Evolutionary conservation across 2,329 filamentous ascomycete species (phyloP).

Genomic region (Daldinia sp.): DNA sequence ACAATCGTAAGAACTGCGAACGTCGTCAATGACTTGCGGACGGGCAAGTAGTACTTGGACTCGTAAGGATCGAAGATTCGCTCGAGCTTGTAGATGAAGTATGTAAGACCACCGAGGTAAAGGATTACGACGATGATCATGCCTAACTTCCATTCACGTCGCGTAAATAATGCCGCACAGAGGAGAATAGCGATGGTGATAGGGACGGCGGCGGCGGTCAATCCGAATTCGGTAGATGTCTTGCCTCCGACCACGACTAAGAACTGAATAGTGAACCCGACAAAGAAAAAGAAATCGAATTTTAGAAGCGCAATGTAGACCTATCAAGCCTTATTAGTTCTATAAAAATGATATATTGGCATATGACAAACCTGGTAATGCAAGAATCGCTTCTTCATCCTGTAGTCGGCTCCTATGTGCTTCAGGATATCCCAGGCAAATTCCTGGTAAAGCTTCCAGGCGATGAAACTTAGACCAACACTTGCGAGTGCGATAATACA

Average conservation of each 20-base stretch:
- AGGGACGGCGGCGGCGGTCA: constrained; percentile 90
- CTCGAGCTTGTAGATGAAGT: constrained; percentile 98
- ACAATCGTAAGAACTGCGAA: constrained; percentile 94
- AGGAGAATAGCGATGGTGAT: constrained; percentile 90
- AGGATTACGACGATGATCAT: constrained; percentile 82
- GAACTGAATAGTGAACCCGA: constrained; percentile 98
- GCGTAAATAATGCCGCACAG: constrained; percentile 83
- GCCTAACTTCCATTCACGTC: constrained; percentile 80
- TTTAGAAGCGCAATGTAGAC: constrained; percentile 98
- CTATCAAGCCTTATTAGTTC: constrained; percentile 55
- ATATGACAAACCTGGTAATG: constrained; percentile 81
- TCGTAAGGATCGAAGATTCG: constrained; percentile 83
- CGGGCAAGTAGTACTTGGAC: constrained; percentile 72
- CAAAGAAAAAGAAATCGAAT: constrained; percentile 99
- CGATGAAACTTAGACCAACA: constrained; percentile 74
- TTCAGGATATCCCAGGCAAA: constrained; percentile 99
- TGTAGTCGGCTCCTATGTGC: constrained; percentile 95
- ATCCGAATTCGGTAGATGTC: constrained; percentile 77
- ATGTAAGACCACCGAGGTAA: constrained; percentile 87
- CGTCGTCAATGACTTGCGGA: constrained; percentile 85
- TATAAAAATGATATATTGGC: neutral
- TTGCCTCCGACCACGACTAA: constrained; percentile 84
- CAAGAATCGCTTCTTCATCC: constrained; percentile 95
- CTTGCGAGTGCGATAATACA: constrained; percentile 81
- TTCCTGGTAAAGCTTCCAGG: constrained; percentile 97